Base-by-base conservation (phyloP, 2,329 filamentous ascomycete genomes). In the Alternaria infectoria region DNA sequence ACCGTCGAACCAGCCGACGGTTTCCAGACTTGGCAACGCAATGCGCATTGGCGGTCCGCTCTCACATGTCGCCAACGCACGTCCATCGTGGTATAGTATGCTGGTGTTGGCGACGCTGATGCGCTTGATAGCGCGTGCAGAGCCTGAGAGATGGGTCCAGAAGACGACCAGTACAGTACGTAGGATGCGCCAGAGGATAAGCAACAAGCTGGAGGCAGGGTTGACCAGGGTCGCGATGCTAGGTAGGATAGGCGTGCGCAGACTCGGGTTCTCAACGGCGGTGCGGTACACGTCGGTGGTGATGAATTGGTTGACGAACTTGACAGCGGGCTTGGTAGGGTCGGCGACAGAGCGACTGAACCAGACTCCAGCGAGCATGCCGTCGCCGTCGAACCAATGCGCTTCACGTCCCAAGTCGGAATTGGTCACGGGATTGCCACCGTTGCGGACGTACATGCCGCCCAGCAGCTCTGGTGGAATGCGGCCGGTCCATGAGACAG, bases 381-480 rank as follows among this genome's bases (percentile, higher is more conserved):
- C 90, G 74, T 92, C 90, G 30, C 90, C 90, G 69, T 92, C 90
- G 65, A 92, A 92, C 89, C 89, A 92, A 73, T 92, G 90, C 9
- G 88, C 85, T 72, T 90, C 88, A 66, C 88, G 84, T 43, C 84
- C 85, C 3, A 87, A 75, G 57, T 90, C 86, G 21, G 86, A 81
- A 61, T 91, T 89, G 26, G 84, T 84, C 8, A 90, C 81, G 6
- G 90, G 89, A 70, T 92, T 92, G 26, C 87, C 88, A 44, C 90
- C 90, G 73, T 92, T 93, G 15, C 90, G 87, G 26, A 92, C 87
- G 71, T 92, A 92, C 77, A 92, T 86, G 12, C 90, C 90, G 2
- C 89, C 90, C 9, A 84, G 83, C 44, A 93, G 83, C 64, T 91
- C 90, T n/a, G 79, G 65, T 2, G 90, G 90, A 54, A 92, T 88